A percentile compares a stretch with the other conserved stretches of the same genome.
Evolutionary conservation across 192 early-diverging fungal species (phyloP).

Genomic region (Dispira simplex): DNA sequence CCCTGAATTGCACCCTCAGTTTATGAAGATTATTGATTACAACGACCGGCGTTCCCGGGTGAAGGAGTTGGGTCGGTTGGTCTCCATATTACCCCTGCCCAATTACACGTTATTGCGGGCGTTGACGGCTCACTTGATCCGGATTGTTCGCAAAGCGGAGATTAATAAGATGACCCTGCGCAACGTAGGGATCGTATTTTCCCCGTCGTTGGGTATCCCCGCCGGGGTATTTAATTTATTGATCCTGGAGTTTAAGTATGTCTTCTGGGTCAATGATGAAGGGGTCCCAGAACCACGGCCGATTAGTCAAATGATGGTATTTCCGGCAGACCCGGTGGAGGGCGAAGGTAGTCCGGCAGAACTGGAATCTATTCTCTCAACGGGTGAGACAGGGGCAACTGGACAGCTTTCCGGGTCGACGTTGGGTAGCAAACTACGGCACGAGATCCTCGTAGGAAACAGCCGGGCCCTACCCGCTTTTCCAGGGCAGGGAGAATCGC

Average conservation of each 20-base stretch:
- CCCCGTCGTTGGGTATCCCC: slow-evolving; percentile 86
- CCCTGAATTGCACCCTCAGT: slow-evolving; percentile 67
- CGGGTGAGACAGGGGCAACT: neutral
- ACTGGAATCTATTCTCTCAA: neutral
- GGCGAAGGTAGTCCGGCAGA: slow-evolving; percentile 3
- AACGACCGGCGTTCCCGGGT: slow-evolving; percentile 66
- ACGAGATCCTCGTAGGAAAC: neutral
- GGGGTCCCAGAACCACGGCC: slow-evolving; percentile 32
- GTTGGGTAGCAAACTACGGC: neutral
- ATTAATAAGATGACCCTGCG: slow-evolving; percentile 90
- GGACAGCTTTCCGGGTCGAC: neutral
- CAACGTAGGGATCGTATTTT: slow-evolving; percentile 93
- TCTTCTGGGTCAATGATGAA: slow-evolving; percentile 59
- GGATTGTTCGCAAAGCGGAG: slow-evolving; percentile 67
- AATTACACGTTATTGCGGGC: slow-evolving; percentile 86
- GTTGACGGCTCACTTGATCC: slow-evolving; percentile 77
- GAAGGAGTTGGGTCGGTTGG: slow-evolving; percentile 61
- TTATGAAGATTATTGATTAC: slow-evolving; percentile 71
- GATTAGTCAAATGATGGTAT: slow-evolving; percentile 10
- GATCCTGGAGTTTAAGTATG: slow-evolving; percentile 78
- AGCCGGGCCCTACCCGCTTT: too few species aligned
- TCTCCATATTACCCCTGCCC: slow-evolving; percentile 57
- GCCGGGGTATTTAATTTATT: slow-evolving; percentile 86
- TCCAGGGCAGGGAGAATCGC: too few species aligned
- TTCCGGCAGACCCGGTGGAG: neutral